phyloP scores from a whole-genome alignment of 371 early-diverging fungal species.

The Syncephalis plumigaleata region DNA sequence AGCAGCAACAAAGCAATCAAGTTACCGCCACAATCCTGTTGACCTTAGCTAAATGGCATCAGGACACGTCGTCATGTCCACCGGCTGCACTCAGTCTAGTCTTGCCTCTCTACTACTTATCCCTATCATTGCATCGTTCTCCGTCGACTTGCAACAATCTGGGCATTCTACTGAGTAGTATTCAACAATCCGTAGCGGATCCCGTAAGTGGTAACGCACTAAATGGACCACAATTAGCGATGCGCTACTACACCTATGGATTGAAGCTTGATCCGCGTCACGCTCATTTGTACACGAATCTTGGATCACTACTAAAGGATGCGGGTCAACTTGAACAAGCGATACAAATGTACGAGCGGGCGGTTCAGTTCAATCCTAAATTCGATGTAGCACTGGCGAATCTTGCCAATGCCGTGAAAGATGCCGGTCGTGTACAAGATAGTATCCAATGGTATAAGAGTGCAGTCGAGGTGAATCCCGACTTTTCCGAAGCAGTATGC shows the following conservation, averaged over 20 bases:
- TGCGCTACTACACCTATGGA: conserved; percentile 78
- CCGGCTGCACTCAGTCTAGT: conserved; percentile 30
- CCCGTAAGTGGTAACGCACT: conserved; percentile 11
- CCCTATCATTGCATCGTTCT: conserved; percentile 58
- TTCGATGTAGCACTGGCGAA: conserved; percentile 87
- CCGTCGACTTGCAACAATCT: conserved; percentile 83
- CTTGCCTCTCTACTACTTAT: conserved; percentile 66
- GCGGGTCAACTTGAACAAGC: conserved; percentile 71
- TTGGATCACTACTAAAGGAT: conserved; percentile 77
- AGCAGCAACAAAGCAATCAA: conserved; percentile 42
- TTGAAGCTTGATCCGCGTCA: conserved; percentile 65
- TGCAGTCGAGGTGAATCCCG: conserved; percentile 70
- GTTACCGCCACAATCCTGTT: conserved; percentile 61
- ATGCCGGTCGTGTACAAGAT: conserved; percentile 75
- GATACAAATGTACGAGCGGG: conserved; percentile 74
- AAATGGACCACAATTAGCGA: conserved; percentile 52
- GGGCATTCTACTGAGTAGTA: conserved; percentile 61
- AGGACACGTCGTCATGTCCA: conserved; percentile 41
- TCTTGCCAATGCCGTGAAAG: conserved; percentile 79
- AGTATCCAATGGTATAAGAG: conserved; percentile 70
- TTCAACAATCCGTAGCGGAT: conserved; percentile 35
- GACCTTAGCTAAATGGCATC: conserved; percentile 73
- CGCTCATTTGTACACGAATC: conserved; percentile 77
- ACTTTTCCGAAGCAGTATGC: conserved; percentile 84
- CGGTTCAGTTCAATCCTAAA: conserved; percentile 65